Conservation (phyloP, 306 rosid species). For the Delonix regia region DNA sequence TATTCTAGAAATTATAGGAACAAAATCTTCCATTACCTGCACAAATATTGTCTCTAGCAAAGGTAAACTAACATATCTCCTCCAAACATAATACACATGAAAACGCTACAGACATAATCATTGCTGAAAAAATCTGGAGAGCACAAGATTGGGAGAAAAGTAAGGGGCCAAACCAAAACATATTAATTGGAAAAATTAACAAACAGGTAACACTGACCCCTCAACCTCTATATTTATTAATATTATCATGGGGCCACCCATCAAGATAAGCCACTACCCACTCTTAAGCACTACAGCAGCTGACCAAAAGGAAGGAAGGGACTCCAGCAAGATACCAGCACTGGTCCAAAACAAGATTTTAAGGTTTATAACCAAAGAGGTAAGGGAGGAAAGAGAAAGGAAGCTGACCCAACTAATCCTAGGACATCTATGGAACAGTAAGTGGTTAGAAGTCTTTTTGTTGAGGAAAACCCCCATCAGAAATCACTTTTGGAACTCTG, state of each 20-base stretch:
- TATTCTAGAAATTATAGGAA: constrained; percentile 79
- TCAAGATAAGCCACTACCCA: no score
- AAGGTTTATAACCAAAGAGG: no score
- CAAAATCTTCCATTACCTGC: constrained; percentile 86
- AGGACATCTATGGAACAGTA: no score
- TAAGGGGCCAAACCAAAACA: neutral
- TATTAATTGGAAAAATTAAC: neutral
- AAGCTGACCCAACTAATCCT: no score
- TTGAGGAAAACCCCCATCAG: no score
- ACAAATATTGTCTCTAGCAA: constrained; percentile 25
- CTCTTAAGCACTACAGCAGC: no score
- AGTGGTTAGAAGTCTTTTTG: no score
- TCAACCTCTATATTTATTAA: neutral
- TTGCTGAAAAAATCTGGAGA: neutral
- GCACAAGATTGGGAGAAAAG: neutral
- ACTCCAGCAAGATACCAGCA: no score
- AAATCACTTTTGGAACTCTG: no score
- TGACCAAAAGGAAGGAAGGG: no score
- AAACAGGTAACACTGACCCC: neutral
- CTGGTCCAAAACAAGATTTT: no score
- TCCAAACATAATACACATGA: constrained; percentile 26
- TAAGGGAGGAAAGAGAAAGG: no score
- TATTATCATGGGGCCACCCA: neutral
- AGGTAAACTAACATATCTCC: constrained; percentile 23
- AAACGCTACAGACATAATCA: neutral